Percentiles rank a stretch among this genome's conserved stretches.
These are phyloP conservation scores for Phytophthora citricola DNA, from an alignment of 352 stramenopile genomes.

Conservation along the genomic window DNA sequence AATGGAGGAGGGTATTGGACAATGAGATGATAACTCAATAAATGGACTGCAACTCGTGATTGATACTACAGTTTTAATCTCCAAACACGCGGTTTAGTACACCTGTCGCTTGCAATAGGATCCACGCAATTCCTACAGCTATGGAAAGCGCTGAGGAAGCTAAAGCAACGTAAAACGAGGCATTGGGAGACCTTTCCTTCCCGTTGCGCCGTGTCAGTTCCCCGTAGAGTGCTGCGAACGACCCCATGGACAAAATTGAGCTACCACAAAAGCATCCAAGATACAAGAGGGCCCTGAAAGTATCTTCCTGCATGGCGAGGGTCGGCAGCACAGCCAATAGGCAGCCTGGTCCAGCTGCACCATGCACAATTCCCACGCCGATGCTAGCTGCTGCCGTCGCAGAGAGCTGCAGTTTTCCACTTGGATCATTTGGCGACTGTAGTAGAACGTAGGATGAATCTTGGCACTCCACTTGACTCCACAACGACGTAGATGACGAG, in stretches of 20 bases:
- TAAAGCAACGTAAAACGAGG: slow-evolving; percentile 57
- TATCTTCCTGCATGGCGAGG: slow-evolving; percentile 81
- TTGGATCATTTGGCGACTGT: slow-evolving; percentile 35
- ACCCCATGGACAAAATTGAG: slow-evolving; percentile 89
- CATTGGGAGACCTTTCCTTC: slow-evolving; percentile 27
- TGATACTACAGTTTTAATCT: slow-evolving; percentile 6
- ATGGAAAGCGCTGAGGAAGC: slow-evolving; percentile 67
- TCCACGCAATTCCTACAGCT: slow-evolving; percentile 70
- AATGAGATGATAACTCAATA: slow-evolving; percentile 11
- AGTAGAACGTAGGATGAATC: slow-evolving; percentile 63
- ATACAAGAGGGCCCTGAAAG: slow-evolving; percentile 76
- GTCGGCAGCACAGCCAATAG: slow-evolving; percentile 88
- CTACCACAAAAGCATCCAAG: slow-evolving; percentile 87
- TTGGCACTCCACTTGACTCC: slow-evolving; percentile 61
- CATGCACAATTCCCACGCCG: slow-evolving; percentile 86
- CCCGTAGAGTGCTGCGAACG: slow-evolving; percentile 86
- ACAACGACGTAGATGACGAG: slow-evolving; percentile 34
- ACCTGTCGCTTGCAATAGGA: slow-evolving; percentile 67
- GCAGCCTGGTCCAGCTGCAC: slow-evolving; percentile 78
- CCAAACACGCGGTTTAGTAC: slow-evolving; percentile 72
- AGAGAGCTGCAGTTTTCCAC: slow-evolving; percentile 10
- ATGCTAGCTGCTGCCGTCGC: slow-evolving; percentile 40
- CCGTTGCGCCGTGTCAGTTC: slow-evolving; percentile 51
- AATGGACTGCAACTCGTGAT: neutral
- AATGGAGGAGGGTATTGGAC: neutral